Percentiles rank a stretch among this genome's conserved stretches.
phyloP scores from a whole-genome alignment of 306 rosid genomes.

The Acacia acuminata region DNA sequence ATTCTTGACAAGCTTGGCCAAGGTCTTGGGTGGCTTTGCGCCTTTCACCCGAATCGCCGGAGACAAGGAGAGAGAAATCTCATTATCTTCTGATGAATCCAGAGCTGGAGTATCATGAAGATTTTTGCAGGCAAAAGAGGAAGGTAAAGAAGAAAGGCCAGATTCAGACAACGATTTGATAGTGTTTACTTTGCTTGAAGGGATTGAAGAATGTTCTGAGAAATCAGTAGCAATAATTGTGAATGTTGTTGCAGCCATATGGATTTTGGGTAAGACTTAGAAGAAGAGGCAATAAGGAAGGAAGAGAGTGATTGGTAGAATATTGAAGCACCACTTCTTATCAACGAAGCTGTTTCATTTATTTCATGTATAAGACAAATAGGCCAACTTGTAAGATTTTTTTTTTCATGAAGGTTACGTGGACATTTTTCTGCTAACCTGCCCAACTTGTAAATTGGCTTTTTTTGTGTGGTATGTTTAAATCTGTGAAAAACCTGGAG shows the following conservation, averaged over 20 bases:
- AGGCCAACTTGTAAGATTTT: no score
- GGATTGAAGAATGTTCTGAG: neutral
- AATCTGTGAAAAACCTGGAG: no score
- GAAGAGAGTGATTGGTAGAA: no score
- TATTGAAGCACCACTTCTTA: no score
- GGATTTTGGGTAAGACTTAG: neutral
- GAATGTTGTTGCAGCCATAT: neutral
- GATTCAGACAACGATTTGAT: slow-evolving; percentile 15
- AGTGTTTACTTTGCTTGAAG: neutral
- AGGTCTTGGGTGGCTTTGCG: slow-evolving; percentile 43
- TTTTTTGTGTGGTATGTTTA: no score
- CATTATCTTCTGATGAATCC: slow-evolving; percentile 8
- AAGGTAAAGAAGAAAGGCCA: neutral
- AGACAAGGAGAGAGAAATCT: slow-evolving; percentile 19
- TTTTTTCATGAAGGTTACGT: no score
- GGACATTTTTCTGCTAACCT: no score
- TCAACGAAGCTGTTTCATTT: no score
- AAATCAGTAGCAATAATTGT: slow-evolving; percentile 16
- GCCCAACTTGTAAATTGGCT: no score
- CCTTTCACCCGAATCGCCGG: slow-evolving; percentile 29
- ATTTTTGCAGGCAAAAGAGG: slow-evolving; percentile 20
- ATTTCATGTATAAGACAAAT: no score
- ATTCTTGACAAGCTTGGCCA: slow-evolving; percentile 14
- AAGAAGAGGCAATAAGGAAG: neutral
- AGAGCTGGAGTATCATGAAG: slow-evolving; percentile 1